Evolutionary conservation across 352 stramenopile genomes (phyloP).

Genomic region (Saprolegnia parasitica): DNA sequence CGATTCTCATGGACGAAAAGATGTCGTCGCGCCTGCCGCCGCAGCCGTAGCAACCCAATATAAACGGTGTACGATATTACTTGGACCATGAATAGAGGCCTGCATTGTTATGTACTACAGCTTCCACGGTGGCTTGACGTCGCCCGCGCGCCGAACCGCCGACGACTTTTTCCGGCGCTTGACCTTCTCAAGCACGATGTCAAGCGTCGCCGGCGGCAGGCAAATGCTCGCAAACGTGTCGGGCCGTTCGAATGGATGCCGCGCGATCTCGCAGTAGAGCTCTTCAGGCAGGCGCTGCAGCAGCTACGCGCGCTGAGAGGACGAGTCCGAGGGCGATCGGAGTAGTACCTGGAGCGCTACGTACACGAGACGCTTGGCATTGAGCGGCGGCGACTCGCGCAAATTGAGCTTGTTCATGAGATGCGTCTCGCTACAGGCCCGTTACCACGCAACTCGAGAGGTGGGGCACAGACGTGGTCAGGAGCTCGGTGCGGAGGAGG

Average conservation of each 20-base stretch:
- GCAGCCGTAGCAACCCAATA: not conserved
- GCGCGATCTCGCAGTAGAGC: constrained; percentile 79
- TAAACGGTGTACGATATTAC: not conserved
- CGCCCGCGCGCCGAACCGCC: not conserved
- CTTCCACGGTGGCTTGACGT: constrained; percentile 28
- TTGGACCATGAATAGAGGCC: constrained; percentile 2
- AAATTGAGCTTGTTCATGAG: constrained; percentile 87
- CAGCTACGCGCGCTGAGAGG: constrained; percentile 37
- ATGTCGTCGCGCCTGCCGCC: constrained; percentile 6
- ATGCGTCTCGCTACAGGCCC: constrained; percentile 59
- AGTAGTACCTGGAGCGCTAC: constrained; percentile 60
- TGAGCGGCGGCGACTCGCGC: constrained; percentile 67
- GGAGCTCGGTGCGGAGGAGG: constrained; percentile 74
- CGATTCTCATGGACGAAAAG: constrained; percentile 29
- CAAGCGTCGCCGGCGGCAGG: constrained; percentile 8
- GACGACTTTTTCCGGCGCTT: constrained; percentile 17
- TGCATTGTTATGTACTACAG: constrained; percentile 11
- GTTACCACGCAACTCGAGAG: not conserved
- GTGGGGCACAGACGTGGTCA: constrained; percentile 52
- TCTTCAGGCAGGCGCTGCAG: constrained; percentile 82
- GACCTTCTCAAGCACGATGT: constrained; percentile 27
- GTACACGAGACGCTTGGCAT: constrained; percentile 81
- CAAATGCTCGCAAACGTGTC: constrained; percentile 35
- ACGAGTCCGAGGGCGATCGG: not conserved
- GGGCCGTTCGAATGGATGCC: constrained; percentile 72